Percentiles rank a stretch among this genome's conserved stretches.
These are phyloP conservation scores for Wickerhamiella dianesei DNA, from an alignment of 805 yeast genomes.

Conservation along the genomic window DNA sequence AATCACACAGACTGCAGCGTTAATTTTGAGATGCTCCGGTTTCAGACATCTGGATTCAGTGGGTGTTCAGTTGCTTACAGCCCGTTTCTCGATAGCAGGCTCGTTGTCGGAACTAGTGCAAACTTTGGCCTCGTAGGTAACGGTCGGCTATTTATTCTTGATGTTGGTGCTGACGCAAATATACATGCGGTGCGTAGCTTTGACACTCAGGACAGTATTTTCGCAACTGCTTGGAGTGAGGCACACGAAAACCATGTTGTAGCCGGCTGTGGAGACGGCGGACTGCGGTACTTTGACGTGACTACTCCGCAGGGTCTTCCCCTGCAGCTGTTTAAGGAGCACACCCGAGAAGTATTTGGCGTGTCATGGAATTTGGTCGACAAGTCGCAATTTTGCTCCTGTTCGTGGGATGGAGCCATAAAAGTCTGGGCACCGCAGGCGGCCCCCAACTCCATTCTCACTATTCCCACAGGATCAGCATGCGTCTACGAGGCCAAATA, in stretches of 20 bases:
- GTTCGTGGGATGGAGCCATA: slow-evolving; percentile 88
- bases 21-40: slow-evolving; percentile 46
- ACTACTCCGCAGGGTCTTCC: slow-evolving; percentile 26
- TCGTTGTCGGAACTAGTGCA: slow-evolving; percentile 84
- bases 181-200: slow-evolving; percentile 43
- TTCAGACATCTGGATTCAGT: slow-evolving; percentile 63
- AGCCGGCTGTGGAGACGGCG: slow-evolving; percentile 83
- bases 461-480: slow-evolving; percentile 21
- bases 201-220: slow-evolving; percentile 88
- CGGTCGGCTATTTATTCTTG: slow-evolving; percentile 63
- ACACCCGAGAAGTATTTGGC: slow-evolving; percentile 58
- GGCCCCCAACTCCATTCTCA: slow-evolving; percentile 5
- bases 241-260: slow-evolving; percentile 72
- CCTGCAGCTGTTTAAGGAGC: slow-evolving; percentile 39
- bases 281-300: slow-evolving; percentile 67
- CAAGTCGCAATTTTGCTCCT: slow-evolving; percentile 53
- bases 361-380: slow-evolving; percentile 62
- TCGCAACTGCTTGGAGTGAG: slow-evolving; percentile 85
- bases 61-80: slow-evolving; percentile 84
- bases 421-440: slow-evolving; percentile 32
- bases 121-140: slow-evolving; percentile 92
- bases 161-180: slow-evolving; percentile 54
- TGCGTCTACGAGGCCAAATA: slow-evolving; percentile 62
- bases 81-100: slow-evolving; percentile 76
- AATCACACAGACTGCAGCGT: background rate